Evolutionary conservation across 1,284 basidiomycete species (phyloP).

Genomic region (Papiliotrema fonsecae): DNA sequence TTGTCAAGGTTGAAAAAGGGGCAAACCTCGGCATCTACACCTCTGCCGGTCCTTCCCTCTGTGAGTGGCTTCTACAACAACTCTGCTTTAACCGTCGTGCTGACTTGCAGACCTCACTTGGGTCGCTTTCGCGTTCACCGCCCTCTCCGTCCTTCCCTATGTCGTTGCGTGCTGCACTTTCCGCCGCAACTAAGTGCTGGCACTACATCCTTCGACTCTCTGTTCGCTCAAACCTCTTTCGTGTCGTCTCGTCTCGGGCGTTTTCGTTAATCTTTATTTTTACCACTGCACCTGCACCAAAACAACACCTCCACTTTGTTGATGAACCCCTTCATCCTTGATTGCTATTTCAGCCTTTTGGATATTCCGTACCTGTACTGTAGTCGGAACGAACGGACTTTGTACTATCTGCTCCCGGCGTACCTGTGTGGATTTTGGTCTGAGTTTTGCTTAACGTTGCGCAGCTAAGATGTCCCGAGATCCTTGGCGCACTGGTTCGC

Average conservation of each 20-base stretch:
- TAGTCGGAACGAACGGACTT: no score
- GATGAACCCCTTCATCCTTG: no score
- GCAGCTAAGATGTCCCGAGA: no score
- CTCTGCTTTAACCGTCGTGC: not conserved
- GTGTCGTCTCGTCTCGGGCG: no score
- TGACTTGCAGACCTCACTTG: slow-evolving; percentile 39
- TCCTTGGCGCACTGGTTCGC: no score
- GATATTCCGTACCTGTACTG: not conserved
- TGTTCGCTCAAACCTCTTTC: no score
- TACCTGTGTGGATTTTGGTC: no score
- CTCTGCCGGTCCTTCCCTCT: slow-evolving; percentile 35
- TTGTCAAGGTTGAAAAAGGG: slow-evolving; percentile 31
- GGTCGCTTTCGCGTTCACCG: slow-evolving; percentile 44
- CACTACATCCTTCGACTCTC: no score
- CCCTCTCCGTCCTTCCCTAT: slow-evolving; percentile 44
- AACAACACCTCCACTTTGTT: not conserved
- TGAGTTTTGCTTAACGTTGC: no score
- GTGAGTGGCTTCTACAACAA: slow-evolving; percentile 21
- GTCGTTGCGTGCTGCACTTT: slow-evolving; percentile 45
- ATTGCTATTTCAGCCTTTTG: no score
- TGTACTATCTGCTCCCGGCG: no score
- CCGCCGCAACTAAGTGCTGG: slow-evolving; percentile 12
- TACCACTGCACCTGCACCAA: not conserved
- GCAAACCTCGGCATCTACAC: slow-evolving; percentile 34
- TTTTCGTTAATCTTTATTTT: not conserved